Evolutionary conservation across 805 yeast species (phyloP), one percentile per base, ranked within the genome.

Genomic region (Scheffersomyces stipitis): DNA sequence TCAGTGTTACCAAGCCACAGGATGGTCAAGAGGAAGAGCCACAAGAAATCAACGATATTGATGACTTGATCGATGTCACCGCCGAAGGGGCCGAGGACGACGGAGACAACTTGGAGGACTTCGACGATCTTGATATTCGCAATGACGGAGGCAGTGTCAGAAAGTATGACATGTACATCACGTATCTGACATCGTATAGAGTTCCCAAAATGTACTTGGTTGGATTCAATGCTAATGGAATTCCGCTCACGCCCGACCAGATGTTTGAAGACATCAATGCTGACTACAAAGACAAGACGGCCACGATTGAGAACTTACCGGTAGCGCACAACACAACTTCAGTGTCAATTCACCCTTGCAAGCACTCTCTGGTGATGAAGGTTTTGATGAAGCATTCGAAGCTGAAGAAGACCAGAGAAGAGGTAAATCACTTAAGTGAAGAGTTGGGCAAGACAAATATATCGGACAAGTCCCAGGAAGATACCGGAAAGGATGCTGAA

Each of bases 261-360:
- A 93, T 93, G 98, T 89, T 90, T 64, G 95, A 91, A 56, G 99
- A 93, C 60, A 88, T 93, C 31, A 78, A 90, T 2, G 76, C 83
- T 26, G 99, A 93, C 57, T 93, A 93, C 62, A 80, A 91, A 54
- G 88, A 91, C 52, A 93, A 93, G 63, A 93, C 99, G 1, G 99
- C 91, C 15, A 93, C 99, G 0, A 91, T 93, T 41, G 99, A 93
- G 61, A 80, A 78, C 45, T 82, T 96, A 4, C 98, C 99, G 9
- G 89, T 89, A 50, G 73, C 81, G 35, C 78, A 76, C 32, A 79
- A 81, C 53, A 75, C 85, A 31, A 84, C 93, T 0, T 72, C 86
- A 0, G 89, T 93, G 5, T 86, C 96, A 5, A 91, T 93, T 34
- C 99, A 93, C 58, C 99, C 99, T 1, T 93, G 99, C 58, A 82